A percentile compares a stretch with the other conserved stretches of the same genome.
Evolutionary conservation across 1,284 basidiomycete species (phyloP).

Genomic region (Ustilago trichophora): DNA sequence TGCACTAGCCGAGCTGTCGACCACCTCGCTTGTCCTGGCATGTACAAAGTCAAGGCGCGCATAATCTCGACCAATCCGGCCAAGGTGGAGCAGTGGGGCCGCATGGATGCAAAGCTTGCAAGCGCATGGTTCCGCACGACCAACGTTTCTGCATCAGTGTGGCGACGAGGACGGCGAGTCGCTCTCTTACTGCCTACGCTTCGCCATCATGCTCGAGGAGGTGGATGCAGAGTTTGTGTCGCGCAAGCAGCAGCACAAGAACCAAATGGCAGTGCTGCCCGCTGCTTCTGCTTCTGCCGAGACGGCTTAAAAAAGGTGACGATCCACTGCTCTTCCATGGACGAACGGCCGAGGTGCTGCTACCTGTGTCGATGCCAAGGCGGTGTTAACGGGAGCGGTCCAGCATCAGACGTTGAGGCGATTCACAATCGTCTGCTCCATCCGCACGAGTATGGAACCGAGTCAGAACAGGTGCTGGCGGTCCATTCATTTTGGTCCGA

Average conservation of each 20-base stretch:
- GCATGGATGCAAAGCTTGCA: conserved; percentile 35
- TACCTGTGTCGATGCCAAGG: conserved; percentile 33
- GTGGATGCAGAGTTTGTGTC: conserved; percentile 26
- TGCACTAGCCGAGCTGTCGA: conserved; percentile 19
- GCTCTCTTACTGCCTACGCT: conserved; percentile 30
- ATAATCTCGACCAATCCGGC: conserved; percentile 32
- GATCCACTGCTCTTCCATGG: conserved; percentile 40
- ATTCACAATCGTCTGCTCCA: conserved; percentile 22
- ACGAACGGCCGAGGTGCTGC: conserved; percentile 16
- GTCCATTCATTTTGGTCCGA: conserved; percentile 26
- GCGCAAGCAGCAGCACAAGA: conserved; percentile 11
- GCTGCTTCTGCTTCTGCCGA: too few relatives aligned
- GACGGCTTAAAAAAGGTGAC: conserved; percentile 2
- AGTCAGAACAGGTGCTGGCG: conserved; percentile 25
- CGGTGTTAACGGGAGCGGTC: conserved; percentile 21
- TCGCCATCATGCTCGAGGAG: conserved; percentile 44
- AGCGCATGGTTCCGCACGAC: conserved; percentile 27
- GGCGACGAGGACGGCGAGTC: conserved; percentile 42
- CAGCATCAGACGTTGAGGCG: conserved; percentile 13
- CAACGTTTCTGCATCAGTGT: conserved; percentile 44
- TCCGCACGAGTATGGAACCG: conserved; percentile 15
- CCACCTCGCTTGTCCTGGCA: conserved; percentile 37
- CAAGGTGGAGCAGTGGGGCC: conserved; percentile 36
- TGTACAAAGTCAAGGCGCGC: conserved; percentile 35
- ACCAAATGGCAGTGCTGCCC: not conserved